Base-by-base conservation (phyloP, 768 basidiomycete genomes). In the Hydnum rufescens region DNA sequence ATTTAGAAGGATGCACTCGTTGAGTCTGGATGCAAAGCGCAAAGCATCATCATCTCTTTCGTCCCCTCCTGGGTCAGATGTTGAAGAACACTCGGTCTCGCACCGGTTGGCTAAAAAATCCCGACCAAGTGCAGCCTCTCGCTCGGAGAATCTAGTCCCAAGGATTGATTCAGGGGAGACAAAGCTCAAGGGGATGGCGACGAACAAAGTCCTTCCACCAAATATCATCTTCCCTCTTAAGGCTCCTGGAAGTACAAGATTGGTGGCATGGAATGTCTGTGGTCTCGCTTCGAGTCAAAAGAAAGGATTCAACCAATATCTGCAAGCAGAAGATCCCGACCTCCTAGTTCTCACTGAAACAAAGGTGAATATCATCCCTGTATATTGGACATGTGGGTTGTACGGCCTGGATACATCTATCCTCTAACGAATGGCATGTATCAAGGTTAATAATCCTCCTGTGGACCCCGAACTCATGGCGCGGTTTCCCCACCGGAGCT, bases 251-350 rank as follows among this genome's bases (percentile, higher is more conserved):
- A 70, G 74, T 4, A 55, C 75, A 32, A 70, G 78, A 16, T 66
- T 90, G 28, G 73, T 74, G 16, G 64, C 80, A 3, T 89, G 83
- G 83, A 89, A 89, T 61, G 74, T 90, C 4, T 47, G 83, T 79
- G 26, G 53, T 36, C 42, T 54, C 18, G 26, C 46, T 25, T 13
- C 16, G 28, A 5, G 18, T 16, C 2, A 0, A 4, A n/a, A 54
- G 54, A 43, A 83, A 79, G 87, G 87, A 0, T 87, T 92, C 66
- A 79, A 77, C 58, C 62, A 68, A 59, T 92, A 92, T 60, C 70
- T 89, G 30, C 78, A 84, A 57, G 85, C 85, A 1, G 88, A 92
- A 59, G 78, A 89, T 60, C 76, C 88, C 0, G 88, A 92, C 60
- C 70, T 92, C 26, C 68, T 90, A 23, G 72, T 90, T 16, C 67